These are phyloP conservation scores for Wallacemonas sp. DNA, from an alignment of 208 protist species.

Conservation along the genomic window DNA sequence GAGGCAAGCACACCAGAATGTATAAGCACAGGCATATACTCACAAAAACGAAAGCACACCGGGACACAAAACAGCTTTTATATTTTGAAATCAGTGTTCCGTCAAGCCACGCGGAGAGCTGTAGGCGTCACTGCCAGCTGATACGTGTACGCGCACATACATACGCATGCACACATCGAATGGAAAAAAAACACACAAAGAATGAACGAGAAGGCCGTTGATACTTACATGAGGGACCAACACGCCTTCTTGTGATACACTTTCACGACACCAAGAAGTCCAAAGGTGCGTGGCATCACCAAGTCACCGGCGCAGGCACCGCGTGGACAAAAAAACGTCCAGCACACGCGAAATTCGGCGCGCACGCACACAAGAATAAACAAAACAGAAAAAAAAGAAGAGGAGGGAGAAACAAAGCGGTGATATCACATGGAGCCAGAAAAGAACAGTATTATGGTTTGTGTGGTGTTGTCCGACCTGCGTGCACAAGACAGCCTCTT, in stretches of 20 bases:
- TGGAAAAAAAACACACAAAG: conserved; percentile 15
- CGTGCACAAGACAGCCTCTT: no score
- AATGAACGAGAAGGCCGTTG: no score
- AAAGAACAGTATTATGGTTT: background rate
- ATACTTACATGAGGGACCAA: no score
- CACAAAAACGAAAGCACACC: background rate
- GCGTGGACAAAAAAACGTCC: no score
- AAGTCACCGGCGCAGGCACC: no score
- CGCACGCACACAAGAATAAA: background rate
- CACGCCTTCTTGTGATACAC: no score
- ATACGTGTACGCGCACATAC: background rate
- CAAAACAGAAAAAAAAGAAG: conserved; percentile 13
- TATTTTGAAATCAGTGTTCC: background rate
- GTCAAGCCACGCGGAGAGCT: no score
- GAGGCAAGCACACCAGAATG: background rate
- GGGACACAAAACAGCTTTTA: background rate
- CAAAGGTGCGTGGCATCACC: no score
- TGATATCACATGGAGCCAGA: background rate
- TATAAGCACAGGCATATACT: background rate
- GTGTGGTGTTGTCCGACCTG: background rate
- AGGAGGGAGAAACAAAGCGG: conserved; percentile 2
- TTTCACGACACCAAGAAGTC: no score
- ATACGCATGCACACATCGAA: conserved; percentile 1
- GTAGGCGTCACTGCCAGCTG: no score
- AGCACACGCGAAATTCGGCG: no score